Evolutionary conservation across 768 basidiomycete species (phyloP).

Genomic region (Podaxis sp.): DNA sequence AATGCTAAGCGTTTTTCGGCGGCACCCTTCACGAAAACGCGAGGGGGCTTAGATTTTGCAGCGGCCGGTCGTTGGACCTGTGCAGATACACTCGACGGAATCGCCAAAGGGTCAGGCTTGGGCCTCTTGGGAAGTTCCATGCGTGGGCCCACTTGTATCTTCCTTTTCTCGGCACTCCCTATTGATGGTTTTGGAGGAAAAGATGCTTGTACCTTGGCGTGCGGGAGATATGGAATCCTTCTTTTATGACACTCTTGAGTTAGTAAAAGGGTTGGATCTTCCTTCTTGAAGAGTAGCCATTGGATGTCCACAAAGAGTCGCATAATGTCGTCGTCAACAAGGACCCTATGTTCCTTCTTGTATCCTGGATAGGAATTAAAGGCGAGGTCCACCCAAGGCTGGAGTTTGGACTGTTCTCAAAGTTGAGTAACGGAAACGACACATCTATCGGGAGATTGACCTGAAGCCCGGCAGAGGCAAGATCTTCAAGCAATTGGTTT

Average conservation of each 20-base stretch:
- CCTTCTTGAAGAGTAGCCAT: conserved; percentile 21
- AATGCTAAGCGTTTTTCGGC: background rate
- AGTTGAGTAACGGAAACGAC: background rate
- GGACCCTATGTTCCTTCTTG: background rate
- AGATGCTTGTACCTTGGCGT: background rate
- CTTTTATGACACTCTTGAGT: background rate
- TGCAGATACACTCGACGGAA: background rate
- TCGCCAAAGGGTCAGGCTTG: background rate
- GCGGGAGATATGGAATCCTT: background rate
- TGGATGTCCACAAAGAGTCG: conserved; percentile 23
- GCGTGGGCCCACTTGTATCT: background rate
- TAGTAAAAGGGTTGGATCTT: background rate
- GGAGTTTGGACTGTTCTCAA: background rate
- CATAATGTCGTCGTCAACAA: background rate
- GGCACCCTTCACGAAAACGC: background rate
- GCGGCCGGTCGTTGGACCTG: background rate
- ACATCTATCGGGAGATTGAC: background rate
- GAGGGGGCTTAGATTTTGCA: background rate
- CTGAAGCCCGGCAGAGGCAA: background rate
- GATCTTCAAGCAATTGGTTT: background rate
- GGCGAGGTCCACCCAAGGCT: conserved; percentile 10
- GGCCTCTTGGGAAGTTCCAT: background rate
- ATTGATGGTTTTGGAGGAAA: background rate
- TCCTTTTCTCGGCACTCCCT: background rate
- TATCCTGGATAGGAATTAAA: background rate